Evolutionary conservation across 192 early-diverging fungal genomes (phyloP), one percentile per base, ranked within the genome.

Genomic region (Backusella macrospora): DNA sequence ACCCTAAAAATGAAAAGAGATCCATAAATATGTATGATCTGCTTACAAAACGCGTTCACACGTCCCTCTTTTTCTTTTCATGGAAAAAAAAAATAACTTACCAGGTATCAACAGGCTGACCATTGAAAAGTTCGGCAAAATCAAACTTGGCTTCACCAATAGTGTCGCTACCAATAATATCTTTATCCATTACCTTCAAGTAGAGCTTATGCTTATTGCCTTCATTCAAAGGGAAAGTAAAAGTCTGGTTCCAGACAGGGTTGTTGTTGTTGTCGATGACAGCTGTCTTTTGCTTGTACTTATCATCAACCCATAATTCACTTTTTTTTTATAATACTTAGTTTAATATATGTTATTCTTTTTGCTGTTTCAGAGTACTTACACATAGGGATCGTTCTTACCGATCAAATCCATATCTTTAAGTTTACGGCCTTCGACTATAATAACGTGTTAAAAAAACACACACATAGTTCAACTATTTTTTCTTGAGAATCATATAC

Each of bases 131-230:
- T 6, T 77, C 72, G 6, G 34, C 34, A 26, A 84, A 73, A 0
- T 78, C 45, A 47, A 78, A 55, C 5, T 63, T 73, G 18, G 71
- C 62, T 13, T 81, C 71, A 8, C 80, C 80, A 62, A 85, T 76
- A 72, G 78, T 74, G 21, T 81, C 80, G 18, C 75, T 65, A 6
- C 76, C 68, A 65, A 85, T 70, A 5, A 69, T 71, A 62, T 82
- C 80, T 44, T 67, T 72, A 48, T 84, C 83, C 23, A 76, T 44
- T 6, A 74, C 83, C 65, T 79, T 75, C 23, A 84, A 23, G 23
- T 84, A 75, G 14, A 84, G 73, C 37, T 79, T 81, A 44, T 78
- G 70, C 4, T 47, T 65, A 10, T 63, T 46, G 18, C 70, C 48
- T 46, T 65, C 46, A 18, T 45, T 40, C 47, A 77, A 42, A 39